Evolutionary conservation across 805 yeast genomes (phyloP), one percentile per base, ranked within the genome.

Genomic region (Lipomyces oligophaga): DNA sequence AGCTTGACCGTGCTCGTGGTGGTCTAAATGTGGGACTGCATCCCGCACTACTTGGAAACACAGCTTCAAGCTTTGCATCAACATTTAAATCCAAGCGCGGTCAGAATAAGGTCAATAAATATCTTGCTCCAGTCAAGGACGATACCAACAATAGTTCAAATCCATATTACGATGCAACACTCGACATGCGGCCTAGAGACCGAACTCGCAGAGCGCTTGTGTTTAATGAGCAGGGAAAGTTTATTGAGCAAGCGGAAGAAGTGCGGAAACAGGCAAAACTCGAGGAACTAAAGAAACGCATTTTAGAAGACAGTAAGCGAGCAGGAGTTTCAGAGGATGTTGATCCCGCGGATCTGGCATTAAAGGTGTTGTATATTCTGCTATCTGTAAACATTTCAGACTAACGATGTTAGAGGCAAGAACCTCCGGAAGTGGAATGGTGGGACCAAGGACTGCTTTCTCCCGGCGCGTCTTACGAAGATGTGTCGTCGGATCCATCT

Each of bases 381-480:
- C 15, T 30, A 8, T 27, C 27, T 21, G 10, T 11, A n/a, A 33
- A 8, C 13, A 22, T 16, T 6, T 22, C 19, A 36, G 20, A 31
- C 34, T 43, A 18, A 32, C 34, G n/a, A 10, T 32, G 28, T 5
- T 25, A 43, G 46, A 20, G 34, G 21, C 62, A 60, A 0, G 60
- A 49, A 16, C 88, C 89, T 1, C 95, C 95, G 0, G 51, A 47
- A 2, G 65, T 80, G 1, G 96, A 88, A 63, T 87, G 96, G 96
- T 90, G 97, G 97, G 96, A 90, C 66, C 62, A 66, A 43, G 78
- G 78, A 2, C 76, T 78, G 38, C 55, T 83, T 1, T 66, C 67
- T 30, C 21, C 11, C 30, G 70, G 64, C 42, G 73, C 70, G 22
- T 57, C 57, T 0, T 66, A 70, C 20, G 55, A 57, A 11, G 53